Conservation (phyloP, 768 basidiomycete species). For the Pisolithus sp. region DNA sequence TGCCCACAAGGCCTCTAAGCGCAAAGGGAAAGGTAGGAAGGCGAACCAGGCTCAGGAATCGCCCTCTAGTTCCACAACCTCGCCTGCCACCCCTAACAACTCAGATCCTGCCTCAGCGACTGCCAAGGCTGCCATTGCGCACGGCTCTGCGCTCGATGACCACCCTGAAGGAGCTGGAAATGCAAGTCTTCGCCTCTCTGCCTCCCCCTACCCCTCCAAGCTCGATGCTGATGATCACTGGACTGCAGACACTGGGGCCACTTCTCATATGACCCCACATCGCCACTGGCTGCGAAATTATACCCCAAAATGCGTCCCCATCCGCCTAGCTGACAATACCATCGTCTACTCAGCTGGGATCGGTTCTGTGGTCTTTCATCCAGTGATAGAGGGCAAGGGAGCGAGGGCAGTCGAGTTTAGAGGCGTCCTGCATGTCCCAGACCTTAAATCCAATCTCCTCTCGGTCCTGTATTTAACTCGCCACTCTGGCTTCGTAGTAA, state of each 20-base stretch:
- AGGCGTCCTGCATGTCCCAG: too few species aligned
- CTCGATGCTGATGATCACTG: slow-evolving; percentile 12
- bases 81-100: not conserved
- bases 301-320: too few species aligned
- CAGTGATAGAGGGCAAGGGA: too few species aligned
- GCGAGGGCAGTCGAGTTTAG: too few species aligned
- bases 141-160: not conserved
- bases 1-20: not conserved
- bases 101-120: not conserved
- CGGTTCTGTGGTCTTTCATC: too few species aligned
- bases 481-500: slow-evolving; percentile 1
- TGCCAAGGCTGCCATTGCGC: too few species aligned
- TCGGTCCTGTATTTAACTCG: slow-evolving; percentile 13
- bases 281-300: too few species aligned
- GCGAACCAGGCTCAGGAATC: not conserved
- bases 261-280: slow-evolving; percentile 30
- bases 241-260: slow-evolving; percentile 30
- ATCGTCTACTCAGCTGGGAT: too few species aligned
- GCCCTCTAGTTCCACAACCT: not conserved
- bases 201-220: not conserved
- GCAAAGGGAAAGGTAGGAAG: not conserved
- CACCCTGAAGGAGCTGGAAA: not conserved
- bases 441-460: too few species aligned
- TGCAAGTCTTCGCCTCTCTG: slow-evolving; percentile 6
- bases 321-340: too few species aligned